Base-by-base conservation (phyloP, 225 moss, liverwort and hornwort species). In the Lunularia cruciata region DNA sequence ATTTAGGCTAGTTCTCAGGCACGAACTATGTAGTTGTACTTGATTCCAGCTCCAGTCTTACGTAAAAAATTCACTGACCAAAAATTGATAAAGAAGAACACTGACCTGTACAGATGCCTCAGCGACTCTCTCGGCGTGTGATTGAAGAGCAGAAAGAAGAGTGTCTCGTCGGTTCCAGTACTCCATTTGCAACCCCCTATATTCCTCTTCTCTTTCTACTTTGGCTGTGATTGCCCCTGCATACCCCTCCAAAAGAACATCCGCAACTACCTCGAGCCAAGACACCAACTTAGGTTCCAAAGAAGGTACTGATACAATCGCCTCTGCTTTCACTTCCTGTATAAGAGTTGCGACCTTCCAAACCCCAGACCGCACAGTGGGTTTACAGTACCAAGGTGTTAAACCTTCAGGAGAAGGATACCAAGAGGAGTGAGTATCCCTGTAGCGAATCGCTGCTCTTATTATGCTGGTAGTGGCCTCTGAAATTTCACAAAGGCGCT, bases 171-270 rank as follows among this genome's bases (percentile, higher is more conserved):
- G 85, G 61, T 77, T 93, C 90, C 96, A 93, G 74, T 98, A 98
- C 60, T 98, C 96, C 92, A 89, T 93, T 83, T 98, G 96, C 63
- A 98, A 79, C 67, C 93, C 93, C 71, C 96, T 78, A 54, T 91
- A 93, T 76, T 98, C 96, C 79, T 98, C 96, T 79, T 93, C 96
- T 37, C 93, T 81, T 75, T 98, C 96, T 33, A 98, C 90, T 77
- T 91, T 98, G 59, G 96, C 90, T 54, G 90, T 89, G 26, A 98
- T 98, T 49, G 93, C 96, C 71, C 93, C 93, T 47, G 93, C 92
- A 58, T 93, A 98, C 31, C 87, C 89, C 74, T 98, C 96, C 59
- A 98, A 78, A 68, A 98, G 73, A 68, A 91, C 84, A 72, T 98
- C 96, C 6, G 90, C 72, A 56, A 86, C 91, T 75, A 85, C 91